A percentile compares a stretch with the other conserved stretches of the same genome.
Conservation (phyloP, 768 basidiomycete genomes). For the Lactifluus pinguis region DNA sequence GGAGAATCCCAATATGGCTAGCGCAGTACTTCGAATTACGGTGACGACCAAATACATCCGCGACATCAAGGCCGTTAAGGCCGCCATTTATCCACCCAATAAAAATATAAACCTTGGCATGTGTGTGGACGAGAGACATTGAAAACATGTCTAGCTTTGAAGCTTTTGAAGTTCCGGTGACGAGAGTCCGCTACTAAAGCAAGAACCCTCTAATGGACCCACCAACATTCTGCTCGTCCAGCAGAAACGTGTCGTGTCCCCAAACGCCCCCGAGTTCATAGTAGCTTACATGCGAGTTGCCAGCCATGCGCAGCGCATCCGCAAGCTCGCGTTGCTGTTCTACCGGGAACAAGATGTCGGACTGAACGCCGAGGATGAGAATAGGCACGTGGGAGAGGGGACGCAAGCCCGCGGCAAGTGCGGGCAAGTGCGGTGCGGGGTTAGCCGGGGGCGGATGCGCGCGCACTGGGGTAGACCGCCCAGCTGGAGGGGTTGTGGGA, state of each 20-base stretch:
- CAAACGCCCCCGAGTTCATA: conserved; percentile 99
- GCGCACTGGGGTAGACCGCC: no score
- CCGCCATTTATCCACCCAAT: background rate
- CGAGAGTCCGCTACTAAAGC: conserved; percentile 29
- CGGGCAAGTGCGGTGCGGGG: no score
- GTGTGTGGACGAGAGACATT: no score
- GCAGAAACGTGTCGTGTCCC: conserved; percentile 97
- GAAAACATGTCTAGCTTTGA: no score
- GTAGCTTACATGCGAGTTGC: conserved; percentile 84
- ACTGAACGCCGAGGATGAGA: no score
- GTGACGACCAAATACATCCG: no score
- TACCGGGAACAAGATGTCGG: no score
- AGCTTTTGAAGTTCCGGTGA: background rate
- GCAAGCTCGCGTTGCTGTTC: conserved; percentile 78
- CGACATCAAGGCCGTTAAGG: background rate
- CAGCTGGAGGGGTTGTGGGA: no score
- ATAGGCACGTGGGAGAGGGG: no score
- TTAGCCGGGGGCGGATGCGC: no score
- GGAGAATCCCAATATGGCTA: background rate
- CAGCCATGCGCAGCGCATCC: conserved; percentile 90
- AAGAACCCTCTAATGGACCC: conserved; percentile 88
- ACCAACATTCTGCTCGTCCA: conserved; percentile 85
- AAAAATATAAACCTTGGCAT: background rate
- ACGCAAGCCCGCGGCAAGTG: no score
- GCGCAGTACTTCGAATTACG: background rate